phyloP scores from a whole-genome alignment of 2,329 filamentous ascomycete genomes.

The Apiospora marii region DNA sequence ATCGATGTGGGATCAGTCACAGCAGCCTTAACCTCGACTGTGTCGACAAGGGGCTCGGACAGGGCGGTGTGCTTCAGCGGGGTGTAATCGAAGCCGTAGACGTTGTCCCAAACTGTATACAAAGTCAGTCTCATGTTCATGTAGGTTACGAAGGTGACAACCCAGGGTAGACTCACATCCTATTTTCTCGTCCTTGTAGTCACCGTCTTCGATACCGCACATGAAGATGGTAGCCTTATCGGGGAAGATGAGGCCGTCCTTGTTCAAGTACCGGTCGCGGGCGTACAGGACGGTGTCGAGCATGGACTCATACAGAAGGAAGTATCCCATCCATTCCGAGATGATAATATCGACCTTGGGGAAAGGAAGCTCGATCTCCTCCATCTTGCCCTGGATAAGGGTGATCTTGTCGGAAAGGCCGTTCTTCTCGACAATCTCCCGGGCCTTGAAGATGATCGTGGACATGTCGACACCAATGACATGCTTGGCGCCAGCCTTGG shows the following conservation, averaged over 20 bases:
- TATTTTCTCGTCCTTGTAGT: slow-evolving; percentile 99
- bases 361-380: slow-evolving; percentile 92
- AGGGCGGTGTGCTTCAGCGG: slow-evolving; percentile 93
- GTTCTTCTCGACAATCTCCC: slow-evolving; percentile 91
- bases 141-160: background rate
- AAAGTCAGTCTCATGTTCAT: background rate
- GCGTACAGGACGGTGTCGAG: slow-evolving; percentile 97
- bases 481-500: slow-evolving; percentile 94
- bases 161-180: slow-evolving; percentile 73
- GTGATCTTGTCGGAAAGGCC: slow-evolving; percentile 97
- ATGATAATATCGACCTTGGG: slow-evolving; percentile 99
- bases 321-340: slow-evolving; percentile 99
- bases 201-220: slow-evolving; percentile 96
- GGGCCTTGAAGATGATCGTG: slow-evolving; percentile 98
- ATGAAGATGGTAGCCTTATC: slow-evolving; percentile 98
- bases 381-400: slow-evolving; percentile 98
- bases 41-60: slow-evolving; percentile 95
- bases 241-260: slow-evolving; percentile 94
- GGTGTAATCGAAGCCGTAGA: slow-evolving; percentile 96
- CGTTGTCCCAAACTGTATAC: slow-evolving; percentile 91
- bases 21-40: slow-evolving; percentile 95
- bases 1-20: slow-evolving; percentile 90
- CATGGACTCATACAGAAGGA: slow-evolving; percentile 98
- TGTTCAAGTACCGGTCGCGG: slow-evolving; percentile 86
- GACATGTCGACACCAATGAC: slow-evolving; percentile 99